Base-by-base conservation (phyloP, 257 asterid species). In the Ophiorrhiza pumila region DNA sequence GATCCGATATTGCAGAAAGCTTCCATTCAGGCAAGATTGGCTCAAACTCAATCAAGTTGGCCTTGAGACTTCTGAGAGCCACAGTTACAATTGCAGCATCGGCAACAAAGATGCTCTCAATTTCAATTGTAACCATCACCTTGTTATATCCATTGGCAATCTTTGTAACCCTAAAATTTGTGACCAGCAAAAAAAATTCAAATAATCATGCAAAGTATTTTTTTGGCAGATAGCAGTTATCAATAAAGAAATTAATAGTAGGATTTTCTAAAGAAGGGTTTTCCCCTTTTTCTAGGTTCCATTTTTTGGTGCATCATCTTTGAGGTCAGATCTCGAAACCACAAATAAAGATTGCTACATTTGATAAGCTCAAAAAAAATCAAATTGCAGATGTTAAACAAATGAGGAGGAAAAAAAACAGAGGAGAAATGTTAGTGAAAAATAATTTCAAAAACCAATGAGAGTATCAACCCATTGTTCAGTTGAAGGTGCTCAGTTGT, bases 1-100 rank as follows among this genome's bases (percentile, higher is more conserved):
- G 98, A 73, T 92, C 98, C 18, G 92, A 83, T 78, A 95, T 92
- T 14, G 99, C 99, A 77, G 94, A 69, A 41, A 73, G 86, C 78
- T 95, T 95, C 99, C 99, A 95, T 35, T 90, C 94, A 23, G 99
- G 99, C 53, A 95, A 80, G 77, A 84, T 88, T 11, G 98, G 99
- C 82, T 89, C 89, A 74, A 95, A 95, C 74, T 90, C 83, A 12
- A 95, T 95, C 29, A 82, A 35, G 77, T 90, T 85, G 68, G 98
- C 88, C 87, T 95, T 95, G 31, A 95, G 86, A 70, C 89, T 85
- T 42, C 99, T 98, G 35, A 95, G 78, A 22, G 99, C 98, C 68
- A 92, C 99, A 27, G 99, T 90, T 76, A 95, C 47, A 45, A 95
- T 90, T 67, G 88, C 96, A 76, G 94, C 95, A 85, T 95, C 96